Conservation (phyloP, 768 basidiomycete genomes). For the Tricholoma terreum region DNA sequence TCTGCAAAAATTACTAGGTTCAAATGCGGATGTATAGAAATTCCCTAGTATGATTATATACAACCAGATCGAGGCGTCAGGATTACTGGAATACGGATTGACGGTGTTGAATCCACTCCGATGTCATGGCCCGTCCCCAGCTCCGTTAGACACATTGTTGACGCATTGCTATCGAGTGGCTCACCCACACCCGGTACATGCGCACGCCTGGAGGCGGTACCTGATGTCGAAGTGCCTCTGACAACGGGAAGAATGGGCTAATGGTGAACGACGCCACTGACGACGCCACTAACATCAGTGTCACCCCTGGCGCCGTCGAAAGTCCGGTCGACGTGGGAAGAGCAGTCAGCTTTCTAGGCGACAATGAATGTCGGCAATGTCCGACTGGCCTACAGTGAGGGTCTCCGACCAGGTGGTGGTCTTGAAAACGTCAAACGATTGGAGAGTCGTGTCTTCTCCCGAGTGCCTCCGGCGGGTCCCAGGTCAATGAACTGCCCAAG, state of each 20-base stretch:
- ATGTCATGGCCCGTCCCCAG: conserved; percentile 6
- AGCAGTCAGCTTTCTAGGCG: not conserved
- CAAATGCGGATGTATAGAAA: too few species aligned
- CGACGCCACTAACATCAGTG: not conserved
- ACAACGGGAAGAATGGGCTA: not conserved
- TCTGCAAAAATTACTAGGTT: too few species aligned
- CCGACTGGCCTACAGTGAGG: not conserved
- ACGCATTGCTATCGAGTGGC: not conserved
- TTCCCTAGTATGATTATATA: too few species aligned
- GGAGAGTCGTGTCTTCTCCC: not conserved
- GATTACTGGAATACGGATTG: too few species aligned
- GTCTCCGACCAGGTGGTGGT: conserved; percentile 24
- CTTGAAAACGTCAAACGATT: conserved; percentile 36
- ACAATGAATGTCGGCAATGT: not conserved
- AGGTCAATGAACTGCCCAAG: not conserved
- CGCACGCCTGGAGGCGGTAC: not conserved
- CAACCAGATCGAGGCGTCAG: too few species aligned
- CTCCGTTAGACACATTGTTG: not conserved
- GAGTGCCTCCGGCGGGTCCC: not conserved
- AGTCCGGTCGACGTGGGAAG: conserved; percentile 2
- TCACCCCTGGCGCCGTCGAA: conserved; percentile 2
- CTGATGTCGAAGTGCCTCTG: not conserved
- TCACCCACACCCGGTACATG: not conserved
- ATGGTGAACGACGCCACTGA: not conserved
- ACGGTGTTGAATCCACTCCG: conserved; percentile 11